Percentiles rank a stretch among this genome's conserved stretches.
These are phyloP conservation scores for Cyberlindnera petersonii DNA, from an alignment of 805 yeast genomes.

Conservation along the genomic window DNA sequence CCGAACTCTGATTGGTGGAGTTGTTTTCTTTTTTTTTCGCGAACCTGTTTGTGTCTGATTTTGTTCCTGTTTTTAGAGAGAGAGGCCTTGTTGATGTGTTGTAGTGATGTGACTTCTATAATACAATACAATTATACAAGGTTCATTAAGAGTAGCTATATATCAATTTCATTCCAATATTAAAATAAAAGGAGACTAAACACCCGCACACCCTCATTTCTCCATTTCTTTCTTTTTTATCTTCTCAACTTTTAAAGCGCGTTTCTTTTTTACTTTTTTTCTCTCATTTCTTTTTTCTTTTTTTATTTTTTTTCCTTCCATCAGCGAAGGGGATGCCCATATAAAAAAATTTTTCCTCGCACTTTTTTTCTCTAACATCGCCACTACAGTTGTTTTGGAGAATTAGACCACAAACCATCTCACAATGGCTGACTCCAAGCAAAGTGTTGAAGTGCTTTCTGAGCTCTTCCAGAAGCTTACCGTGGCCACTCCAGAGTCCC, in stretches of 20 bases:
- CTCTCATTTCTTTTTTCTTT: conserved; percentile 2
- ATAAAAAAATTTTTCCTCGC: conserved; percentile 21
- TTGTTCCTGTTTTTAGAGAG: too few species aligned
- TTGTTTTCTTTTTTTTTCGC: too few species aligned
- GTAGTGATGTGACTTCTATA: too few species aligned
- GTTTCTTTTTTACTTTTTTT: conserved; percentile 1
- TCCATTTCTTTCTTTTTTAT: conserved; percentile 7
- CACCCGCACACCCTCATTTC: conserved; percentile 18
- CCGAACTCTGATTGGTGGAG: too few species aligned
- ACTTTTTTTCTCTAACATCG: conserved; percentile 9
- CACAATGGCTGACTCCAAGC: conserved; percentile 43
- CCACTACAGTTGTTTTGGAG: background rate
- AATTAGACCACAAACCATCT: conserved; percentile 1
- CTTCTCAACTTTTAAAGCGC: background rate
- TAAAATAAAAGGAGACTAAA: too few species aligned
- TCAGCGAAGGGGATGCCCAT: conserved; percentile 3
- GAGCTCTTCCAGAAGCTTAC: conserved; percentile 91
- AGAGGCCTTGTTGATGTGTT: too few species aligned
- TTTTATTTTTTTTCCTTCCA: conserved; percentile 6
- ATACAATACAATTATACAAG: too few species aligned
- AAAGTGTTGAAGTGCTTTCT: conserved; percentile 69
- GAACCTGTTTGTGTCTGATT: too few species aligned
- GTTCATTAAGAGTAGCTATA: too few species aligned
- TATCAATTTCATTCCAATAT: too few species aligned
- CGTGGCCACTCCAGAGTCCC: conserved; percentile 81